Evolutionary conservation across 352 stramenopile species (phyloP).

Genomic region (Phytophthora uliginosa): DNA sequence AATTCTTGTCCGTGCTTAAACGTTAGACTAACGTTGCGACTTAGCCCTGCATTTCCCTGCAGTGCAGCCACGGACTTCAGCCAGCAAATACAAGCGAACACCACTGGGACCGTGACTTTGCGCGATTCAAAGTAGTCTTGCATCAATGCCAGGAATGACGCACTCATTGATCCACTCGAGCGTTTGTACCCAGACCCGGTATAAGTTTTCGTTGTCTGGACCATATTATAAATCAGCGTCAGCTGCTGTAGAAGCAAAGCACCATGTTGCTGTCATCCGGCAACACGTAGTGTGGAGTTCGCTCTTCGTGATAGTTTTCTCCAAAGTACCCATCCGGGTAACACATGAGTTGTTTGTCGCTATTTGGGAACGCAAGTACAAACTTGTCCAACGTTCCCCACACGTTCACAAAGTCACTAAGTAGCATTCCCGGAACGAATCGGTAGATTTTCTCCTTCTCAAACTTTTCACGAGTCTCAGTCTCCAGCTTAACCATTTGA

Average conservation of each 20-base stretch:
- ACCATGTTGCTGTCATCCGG: not conserved
- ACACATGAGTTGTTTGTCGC: not conserved
- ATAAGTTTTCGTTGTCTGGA: not conserved
- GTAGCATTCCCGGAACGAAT: not conserved
- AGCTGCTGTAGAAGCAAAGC: not conserved
- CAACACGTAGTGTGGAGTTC: not conserved
- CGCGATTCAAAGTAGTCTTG: constrained; percentile 17
- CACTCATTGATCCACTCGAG: not conserved
- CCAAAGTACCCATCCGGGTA: constrained; percentile 1
- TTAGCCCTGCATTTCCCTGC: constrained; percentile 23
- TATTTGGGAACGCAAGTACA: not conserved
- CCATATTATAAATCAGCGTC: not conserved
- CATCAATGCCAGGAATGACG: not conserved
- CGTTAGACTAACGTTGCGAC: constrained; percentile 15
- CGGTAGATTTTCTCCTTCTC: not conserved
- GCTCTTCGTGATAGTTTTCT: not conserved
- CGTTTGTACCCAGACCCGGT: not conserved
- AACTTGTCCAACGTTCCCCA: constrained; percentile 22
- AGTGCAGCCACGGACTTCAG: constrained; percentile 34
- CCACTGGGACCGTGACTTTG: constrained; percentile 20
- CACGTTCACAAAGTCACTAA: not conserved
- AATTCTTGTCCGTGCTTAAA: constrained; percentile 25
- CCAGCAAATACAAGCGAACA: constrained; percentile 36
- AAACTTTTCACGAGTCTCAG: not conserved
- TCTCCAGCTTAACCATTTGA: not conserved